Percentiles rank a stretch among this genome's conserved stretches.
Evolutionary conservation across 1,284 basidiomycete genomes (phyloP).

Genomic region (Rhodotorula sp.): DNA sequence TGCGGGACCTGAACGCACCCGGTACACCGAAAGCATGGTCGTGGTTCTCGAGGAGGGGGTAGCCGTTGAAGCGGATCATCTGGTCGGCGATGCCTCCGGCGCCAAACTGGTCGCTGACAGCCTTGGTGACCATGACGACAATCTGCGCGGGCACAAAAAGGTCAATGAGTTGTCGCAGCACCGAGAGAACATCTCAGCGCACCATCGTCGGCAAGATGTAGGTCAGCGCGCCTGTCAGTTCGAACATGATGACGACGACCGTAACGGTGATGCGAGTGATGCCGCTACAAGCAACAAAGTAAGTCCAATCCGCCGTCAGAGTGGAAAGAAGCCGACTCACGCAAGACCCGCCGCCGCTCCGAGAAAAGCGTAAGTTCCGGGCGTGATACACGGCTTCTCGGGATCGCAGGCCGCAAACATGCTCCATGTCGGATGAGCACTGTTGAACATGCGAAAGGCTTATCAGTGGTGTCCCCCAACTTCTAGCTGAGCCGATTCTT

Average conservation of each 20-base stretch:
- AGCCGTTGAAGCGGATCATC: slow-evolving; percentile 95
- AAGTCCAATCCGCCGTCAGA: not conserved
- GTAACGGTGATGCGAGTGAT: slow-evolving; percentile 96
- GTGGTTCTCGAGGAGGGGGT: slow-evolving; percentile 85
- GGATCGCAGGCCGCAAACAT: slow-evolving; percentile 88
- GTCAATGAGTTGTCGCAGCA: not conserved
- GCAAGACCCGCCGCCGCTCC: slow-evolving; percentile 92
- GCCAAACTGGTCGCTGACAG: slow-evolving; percentile 92
- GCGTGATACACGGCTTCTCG: slow-evolving; percentile 94
- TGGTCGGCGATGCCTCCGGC: slow-evolving; percentile 94
- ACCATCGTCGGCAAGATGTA: slow-evolving; percentile 99
- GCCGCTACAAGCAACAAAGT: slow-evolving; percentile 59
- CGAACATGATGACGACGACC: slow-evolving; percentile 99
- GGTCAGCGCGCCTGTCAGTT: slow-evolving; percentile 95
- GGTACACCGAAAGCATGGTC: slow-evolving; percentile 86
- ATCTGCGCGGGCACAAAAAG: slow-evolving; percentile 60
- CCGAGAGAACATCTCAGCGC: slow-evolving; percentile 38
- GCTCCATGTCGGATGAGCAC: slow-evolving; percentile 74
- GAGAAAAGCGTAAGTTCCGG: slow-evolving; percentile 93
- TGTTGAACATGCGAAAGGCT: no score
- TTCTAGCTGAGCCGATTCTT: not conserved
- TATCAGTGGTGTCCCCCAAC: not conserved
- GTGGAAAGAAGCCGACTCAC: slow-evolving; percentile 51
- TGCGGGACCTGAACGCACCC: slow-evolving; percentile 56
- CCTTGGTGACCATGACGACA: slow-evolving; percentile 91